Evolutionary conservation across 805 yeast genomes (phyloP).

Genomic region (Starmerella potacharoeniae): DNA sequence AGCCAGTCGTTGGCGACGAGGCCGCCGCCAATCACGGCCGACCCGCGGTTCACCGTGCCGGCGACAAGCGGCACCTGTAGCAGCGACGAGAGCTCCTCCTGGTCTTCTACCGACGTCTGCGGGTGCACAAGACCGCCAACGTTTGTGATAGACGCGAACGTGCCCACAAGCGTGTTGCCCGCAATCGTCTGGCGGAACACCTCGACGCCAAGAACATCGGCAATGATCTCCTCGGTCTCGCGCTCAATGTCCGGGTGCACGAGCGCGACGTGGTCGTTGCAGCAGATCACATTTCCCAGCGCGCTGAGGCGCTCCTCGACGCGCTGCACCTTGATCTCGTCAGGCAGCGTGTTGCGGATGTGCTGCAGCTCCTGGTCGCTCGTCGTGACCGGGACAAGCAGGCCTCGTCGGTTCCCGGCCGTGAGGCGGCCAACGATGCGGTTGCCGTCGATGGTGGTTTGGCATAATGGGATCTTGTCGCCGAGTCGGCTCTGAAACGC

Average conservation of each 20-base stretch:
- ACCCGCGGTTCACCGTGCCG: slow-evolving; percentile 97
- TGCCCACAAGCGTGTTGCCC: slow-evolving; percentile 93
- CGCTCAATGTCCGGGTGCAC: slow-evolving; percentile 99
- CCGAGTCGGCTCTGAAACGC: slow-evolving; percentile 97
- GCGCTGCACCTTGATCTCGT: slow-evolving; percentile 87
- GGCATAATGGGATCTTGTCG: slow-evolving; percentile 90
- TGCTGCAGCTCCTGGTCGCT: slow-evolving; percentile 98
- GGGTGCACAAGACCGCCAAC: slow-evolving; percentile 99
- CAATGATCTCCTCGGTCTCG: slow-evolving; percentile 96
- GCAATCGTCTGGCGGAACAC: slow-evolving; percentile 98
- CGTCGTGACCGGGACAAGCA: slow-evolving; percentile 93
- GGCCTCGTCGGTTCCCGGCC: slow-evolving; percentile 96
- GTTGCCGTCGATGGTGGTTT: slow-evolving; percentile 96
- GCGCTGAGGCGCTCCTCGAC: slow-evolving; percentile 97
- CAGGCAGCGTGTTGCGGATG: slow-evolving; percentile 91
- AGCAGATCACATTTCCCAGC: slow-evolving; percentile 93
- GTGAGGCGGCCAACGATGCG: slow-evolving; percentile 97
- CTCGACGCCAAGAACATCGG: slow-evolving; percentile 96
- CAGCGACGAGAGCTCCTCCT: slow-evolving; percentile 90
- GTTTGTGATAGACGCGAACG: slow-evolving; percentile 87
- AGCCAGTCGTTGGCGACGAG: slow-evolving; percentile 98
- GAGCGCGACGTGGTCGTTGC: slow-evolving; percentile 96
- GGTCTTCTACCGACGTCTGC: slow-evolving; percentile 92
- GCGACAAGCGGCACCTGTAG: slow-evolving; percentile 97
- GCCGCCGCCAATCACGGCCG: slow-evolving; percentile 96